phyloP scores from a whole-genome alignment of 768 basidiomycete genomes.

The Leccinum broughii region DNA sequence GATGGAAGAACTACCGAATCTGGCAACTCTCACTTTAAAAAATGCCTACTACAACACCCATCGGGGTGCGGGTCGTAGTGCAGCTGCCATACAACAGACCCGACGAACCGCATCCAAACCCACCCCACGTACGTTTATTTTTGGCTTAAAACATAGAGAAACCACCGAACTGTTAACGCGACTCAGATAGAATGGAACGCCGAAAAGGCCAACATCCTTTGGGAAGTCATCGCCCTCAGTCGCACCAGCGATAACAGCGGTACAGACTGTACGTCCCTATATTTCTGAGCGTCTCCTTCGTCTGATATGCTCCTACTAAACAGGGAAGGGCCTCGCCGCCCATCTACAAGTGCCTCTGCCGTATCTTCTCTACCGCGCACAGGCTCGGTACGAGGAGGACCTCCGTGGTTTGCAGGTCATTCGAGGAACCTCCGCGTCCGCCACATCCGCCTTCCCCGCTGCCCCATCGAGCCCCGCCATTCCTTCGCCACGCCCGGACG shows the following conservation, averaged over 20 bases:
- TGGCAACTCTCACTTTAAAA: neutral
- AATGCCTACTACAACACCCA: conserved; percentile 21
- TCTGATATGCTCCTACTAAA: neutral
- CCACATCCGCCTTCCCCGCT: conserved; percentile 29
- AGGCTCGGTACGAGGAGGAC: conserved; percentile 83
- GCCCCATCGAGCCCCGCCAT: conserved; percentile 15
- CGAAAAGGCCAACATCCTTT: conserved; percentile 82
- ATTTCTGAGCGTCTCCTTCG: neutral
- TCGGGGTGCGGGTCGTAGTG: conserved; percentile 68
- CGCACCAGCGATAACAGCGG: conserved; percentile 69
- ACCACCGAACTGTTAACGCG: conserved; percentile 8
- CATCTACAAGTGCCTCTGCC: conserved; percentile 82
- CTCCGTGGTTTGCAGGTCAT: conserved; percentile 76
- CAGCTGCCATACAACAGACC: conserved; percentile 79
- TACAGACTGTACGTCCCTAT: conserved; percentile 67
- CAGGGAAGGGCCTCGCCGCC: conserved; percentile 83
- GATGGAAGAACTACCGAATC: conserved; percentile 6
- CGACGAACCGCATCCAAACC: conserved; percentile 64
- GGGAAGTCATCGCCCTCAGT: conserved; percentile 84
- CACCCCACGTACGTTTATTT: conserved; percentile 59
- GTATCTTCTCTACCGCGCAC: conserved; percentile 81
- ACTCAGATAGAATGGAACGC: conserved; percentile 79
- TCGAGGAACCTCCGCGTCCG: conserved; percentile 51
- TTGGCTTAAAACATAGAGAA: neutral
- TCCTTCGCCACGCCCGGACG: conserved; percentile 12